Percentiles rank a stretch among this genome's conserved stretches.
Evolutionary conservation across 225 moss, liverwort and hornwort genomes (phyloP).

Genomic region (Takakia lepidozioides): DNA sequence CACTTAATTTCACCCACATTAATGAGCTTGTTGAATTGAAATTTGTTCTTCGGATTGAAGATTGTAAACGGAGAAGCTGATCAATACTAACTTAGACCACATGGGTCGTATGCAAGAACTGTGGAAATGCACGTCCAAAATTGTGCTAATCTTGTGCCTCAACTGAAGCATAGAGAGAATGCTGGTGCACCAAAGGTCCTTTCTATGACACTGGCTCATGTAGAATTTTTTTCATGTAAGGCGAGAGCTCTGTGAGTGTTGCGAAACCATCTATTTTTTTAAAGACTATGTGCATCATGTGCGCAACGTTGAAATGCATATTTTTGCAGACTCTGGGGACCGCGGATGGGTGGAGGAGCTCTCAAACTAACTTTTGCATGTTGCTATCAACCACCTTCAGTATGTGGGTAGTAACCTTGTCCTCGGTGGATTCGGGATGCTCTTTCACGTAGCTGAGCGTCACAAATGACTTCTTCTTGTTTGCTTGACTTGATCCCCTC

Average conservation of each 20-base stretch:
- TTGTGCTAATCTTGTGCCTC: no score
- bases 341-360: slow-evolving; percentile 36
- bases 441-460: slow-evolving; percentile 42
- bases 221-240: slow-evolving; percentile 31
- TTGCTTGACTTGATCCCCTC: slow-evolving; percentile 40
- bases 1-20: no score
- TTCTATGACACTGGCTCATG: slow-evolving; percentile 29
- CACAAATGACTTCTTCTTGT: slow-evolving; percentile 44
- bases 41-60: no score
- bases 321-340: slow-evolving; percentile 44
- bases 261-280: slow-evolving; percentile 36
- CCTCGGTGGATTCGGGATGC: slow-evolving; percentile 25
- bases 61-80: no score
- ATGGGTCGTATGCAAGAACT: no score
- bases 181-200: no score
- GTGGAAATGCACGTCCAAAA: no score
- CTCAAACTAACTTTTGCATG: slow-evolving; percentile 46
- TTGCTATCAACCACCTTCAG: slow-evolving; percentile 25
- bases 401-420: slow-evolving; percentile 22
- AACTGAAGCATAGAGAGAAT: no score
- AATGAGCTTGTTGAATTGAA: no score
- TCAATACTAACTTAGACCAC: no score
- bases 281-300: slow-evolving; percentile 32
- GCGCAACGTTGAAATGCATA: slow-evolving; percentile 41
- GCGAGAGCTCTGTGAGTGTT: slow-evolving; percentile 37